phyloP scores from a whole-genome alignment of 2,329 filamentous ascomycete species.

The Stenocarpella maydis region DNA sequence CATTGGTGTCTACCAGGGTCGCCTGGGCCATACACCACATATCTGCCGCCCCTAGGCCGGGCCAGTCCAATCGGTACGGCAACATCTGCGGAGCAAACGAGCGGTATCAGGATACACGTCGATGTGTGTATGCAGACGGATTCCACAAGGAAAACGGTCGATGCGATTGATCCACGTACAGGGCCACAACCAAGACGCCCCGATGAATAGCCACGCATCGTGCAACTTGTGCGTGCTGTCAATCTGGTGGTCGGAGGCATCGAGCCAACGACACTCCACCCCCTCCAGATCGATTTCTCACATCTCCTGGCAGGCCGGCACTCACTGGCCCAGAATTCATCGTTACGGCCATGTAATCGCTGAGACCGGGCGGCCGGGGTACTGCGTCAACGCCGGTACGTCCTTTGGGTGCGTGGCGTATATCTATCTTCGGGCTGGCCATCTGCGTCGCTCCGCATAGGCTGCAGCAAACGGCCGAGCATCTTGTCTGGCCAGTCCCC shows the following conservation, averaged over 20 bases:
- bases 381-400: neutral
- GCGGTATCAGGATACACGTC: constrained; percentile 9
- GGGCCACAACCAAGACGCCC: neutral
- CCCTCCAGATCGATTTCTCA: neutral
- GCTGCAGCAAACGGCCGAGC: constrained; percentile 5
- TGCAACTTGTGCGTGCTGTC: constrained; percentile 14
- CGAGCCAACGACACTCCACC: neutral
- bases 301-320: neutral
- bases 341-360: neutral
- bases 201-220: constrained; percentile 18
- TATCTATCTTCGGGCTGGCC: neutral
- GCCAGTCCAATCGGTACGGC: constrained; percentile 19
- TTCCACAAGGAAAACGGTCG: constrained; percentile 8
- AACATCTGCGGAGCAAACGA: neutral
- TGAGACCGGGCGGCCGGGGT: constrained; percentile 3
- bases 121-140: neutral
- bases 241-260: constrained; percentile 10
- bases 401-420: neutral
- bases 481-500: neutral
- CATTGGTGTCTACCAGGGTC: constrained; percentile 24
- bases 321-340: neutral
- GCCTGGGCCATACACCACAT: constrained; percentile 16
- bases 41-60: constrained; percentile 1
- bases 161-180: constrained; percentile 5
- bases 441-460: neutral